Percentiles rank a stretch among this genome's conserved stretches.
Conservation (phyloP, 225 moss, liverwort and hornwort genomes). For the Neckera pumila region DNA sequence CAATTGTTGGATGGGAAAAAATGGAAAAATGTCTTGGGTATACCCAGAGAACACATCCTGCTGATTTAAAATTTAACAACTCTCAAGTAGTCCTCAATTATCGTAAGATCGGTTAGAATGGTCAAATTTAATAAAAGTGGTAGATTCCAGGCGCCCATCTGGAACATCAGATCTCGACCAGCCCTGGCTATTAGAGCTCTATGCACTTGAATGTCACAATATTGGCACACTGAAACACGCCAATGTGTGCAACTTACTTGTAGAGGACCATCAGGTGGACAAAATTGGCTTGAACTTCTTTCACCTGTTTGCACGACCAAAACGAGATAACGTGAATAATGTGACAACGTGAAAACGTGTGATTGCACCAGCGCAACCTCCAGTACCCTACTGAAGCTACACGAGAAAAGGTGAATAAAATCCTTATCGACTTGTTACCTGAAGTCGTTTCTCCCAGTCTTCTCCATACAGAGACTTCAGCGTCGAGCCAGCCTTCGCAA, state of each 20-base stretch:
- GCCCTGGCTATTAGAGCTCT: neutral
- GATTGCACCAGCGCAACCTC: constrained; percentile 13
- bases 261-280: constrained; percentile 83
- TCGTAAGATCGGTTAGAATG: neutral
- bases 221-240: neutral
- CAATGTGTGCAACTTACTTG: constrained; percentile 49
- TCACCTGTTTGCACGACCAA: constrained; percentile 46
- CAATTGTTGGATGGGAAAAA: neutral
- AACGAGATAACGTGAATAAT: neutral
- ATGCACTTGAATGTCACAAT: neutral
- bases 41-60: neutral
- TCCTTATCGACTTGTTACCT: constrained; percentile 27
- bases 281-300: constrained; percentile 91
- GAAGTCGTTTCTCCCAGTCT: constrained; percentile 81
- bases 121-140: no score
- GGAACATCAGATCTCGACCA: neutral
- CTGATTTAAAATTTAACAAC: neutral
- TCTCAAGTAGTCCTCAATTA: neutral
- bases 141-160: neutral
- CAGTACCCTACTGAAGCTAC: neutral
- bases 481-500: constrained; percentile 65
- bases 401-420: neutral
- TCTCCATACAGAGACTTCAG: constrained; percentile 66
- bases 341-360: neutral
- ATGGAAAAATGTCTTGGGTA: neutral